Evolutionary conservation across 192 early-diverging fungal genomes (phyloP).

Genomic region (Coemansia sp.): DNA sequence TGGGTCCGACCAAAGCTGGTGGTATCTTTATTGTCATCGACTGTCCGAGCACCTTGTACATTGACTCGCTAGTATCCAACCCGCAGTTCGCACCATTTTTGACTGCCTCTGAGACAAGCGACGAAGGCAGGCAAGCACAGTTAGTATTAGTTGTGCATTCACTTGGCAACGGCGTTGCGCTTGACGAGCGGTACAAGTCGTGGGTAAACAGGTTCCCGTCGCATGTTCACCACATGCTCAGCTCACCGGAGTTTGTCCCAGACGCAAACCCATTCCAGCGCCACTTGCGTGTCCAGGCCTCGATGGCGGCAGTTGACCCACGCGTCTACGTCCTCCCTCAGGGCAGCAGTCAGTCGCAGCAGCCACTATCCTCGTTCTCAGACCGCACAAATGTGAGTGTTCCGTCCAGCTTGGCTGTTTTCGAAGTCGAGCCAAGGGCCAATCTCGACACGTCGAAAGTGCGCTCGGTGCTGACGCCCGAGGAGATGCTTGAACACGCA

Average conservation of each 20-base stretch:
- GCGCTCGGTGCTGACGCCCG: constrained; percentile 23
- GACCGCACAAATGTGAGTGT: constrained; percentile 13
- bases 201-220: constrained; percentile 77
- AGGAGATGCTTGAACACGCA: constrained; percentile 26
- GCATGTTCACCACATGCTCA: constrained; percentile 77
- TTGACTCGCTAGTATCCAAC: constrained; percentile 50
- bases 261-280: constrained; percentile 68
- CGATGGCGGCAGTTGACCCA: constrained; percentile 66
- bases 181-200: constrained; percentile 61
- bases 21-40: constrained; percentile 70
- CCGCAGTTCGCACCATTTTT: constrained; percentile 54
- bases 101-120: constrained; percentile 7
- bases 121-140: constrained; percentile 27
- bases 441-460: constrained; percentile 53
- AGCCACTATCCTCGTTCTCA: constrained; percentile 29
- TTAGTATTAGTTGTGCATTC: constrained; percentile 67
- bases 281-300: constrained; percentile 63
- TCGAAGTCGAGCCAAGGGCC: constrained; percentile 65
- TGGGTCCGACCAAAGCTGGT: constrained; percentile 61
- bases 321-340: constrained; percentile 74
- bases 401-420: constrained; percentile 51
- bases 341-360: constrained; percentile 52
- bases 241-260: constrained; percentile 62
- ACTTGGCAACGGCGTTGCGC: constrained; percentile 63
- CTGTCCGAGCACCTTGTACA: constrained; percentile 61